A percentile compares a stretch with the other conserved stretches of the same genome.
Conservation (phyloP, 805 yeast genomes). For the Saturnispora silvae region DNA sequence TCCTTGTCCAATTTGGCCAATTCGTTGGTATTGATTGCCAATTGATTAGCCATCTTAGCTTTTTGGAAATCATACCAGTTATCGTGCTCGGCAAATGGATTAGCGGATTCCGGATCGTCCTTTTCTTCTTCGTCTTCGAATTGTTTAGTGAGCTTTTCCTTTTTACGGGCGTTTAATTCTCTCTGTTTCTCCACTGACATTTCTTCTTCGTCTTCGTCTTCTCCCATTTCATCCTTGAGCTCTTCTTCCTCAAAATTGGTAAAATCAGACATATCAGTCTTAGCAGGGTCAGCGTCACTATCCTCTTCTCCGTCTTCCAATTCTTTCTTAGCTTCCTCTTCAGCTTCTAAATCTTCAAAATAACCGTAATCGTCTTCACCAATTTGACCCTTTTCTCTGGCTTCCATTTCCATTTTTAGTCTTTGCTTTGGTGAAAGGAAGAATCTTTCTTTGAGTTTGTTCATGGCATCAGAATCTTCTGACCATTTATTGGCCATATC, state of each 20-base stretch:
- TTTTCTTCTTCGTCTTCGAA: conserved; percentile 77
- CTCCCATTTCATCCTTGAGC: conserved; percentile 33
- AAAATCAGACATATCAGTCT: conserved; percentile 34
- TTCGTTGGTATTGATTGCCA: conserved; percentile 83
- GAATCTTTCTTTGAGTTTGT: conserved; percentile 36
- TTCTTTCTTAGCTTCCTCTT: conserved; percentile 26
- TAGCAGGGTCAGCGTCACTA: conserved; percentile 32
- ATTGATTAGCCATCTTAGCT: conserved; percentile 92
- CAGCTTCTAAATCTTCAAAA: conserved; percentile 23
- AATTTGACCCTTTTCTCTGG: conserved; percentile 14
- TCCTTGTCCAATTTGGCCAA: conserved; percentile 61
- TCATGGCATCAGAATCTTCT: conserved; percentile 28
- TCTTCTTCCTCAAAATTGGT: conserved; percentile 48
- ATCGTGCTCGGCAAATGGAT: conserved; percentile 60
- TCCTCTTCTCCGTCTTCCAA: conserved; percentile 32
- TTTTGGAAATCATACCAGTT: conserved; percentile 98
- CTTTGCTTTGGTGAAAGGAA: conserved; percentile 42
- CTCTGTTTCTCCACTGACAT: conserved; percentile 65
- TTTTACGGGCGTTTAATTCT: conserved; percentile 74
- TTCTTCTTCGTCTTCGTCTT: conserved; percentile 32
- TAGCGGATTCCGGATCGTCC: conserved; percentile 54
- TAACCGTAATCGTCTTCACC: conserved; percentile 29
- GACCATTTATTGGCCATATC: conserved; percentile 37
- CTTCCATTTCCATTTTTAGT: conserved; percentile 25
- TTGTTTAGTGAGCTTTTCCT: conserved; percentile 78